Conservation (phyloP, 805 yeast genomes). For the Ogataea allantospora region DNA sequence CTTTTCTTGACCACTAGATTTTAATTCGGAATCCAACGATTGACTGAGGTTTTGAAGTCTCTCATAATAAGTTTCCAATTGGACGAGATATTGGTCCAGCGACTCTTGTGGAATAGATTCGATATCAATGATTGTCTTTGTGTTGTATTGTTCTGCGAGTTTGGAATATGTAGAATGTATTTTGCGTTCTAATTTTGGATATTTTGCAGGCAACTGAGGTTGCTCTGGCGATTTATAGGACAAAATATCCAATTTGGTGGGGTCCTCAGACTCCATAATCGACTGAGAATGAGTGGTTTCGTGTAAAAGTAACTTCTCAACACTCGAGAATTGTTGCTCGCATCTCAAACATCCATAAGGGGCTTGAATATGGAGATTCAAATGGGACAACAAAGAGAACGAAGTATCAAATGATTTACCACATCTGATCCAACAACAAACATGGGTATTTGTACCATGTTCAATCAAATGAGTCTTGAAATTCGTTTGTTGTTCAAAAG, state of each 20-base stretch:
- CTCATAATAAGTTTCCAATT: conserved; percentile 22
- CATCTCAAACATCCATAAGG: conserved; percentile 62
- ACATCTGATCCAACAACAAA: conserved; percentile 42
- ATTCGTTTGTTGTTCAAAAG: conserved; percentile 2
- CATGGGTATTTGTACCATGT: conserved; percentile 11
- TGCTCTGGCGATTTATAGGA: not conserved
- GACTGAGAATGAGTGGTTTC: not conserved
- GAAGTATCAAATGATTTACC: conserved; percentile 20
- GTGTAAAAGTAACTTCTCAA: conserved; percentile 4
- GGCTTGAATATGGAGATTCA: conserved; percentile 43
- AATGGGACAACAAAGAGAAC: conserved; percentile 3
- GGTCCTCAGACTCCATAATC: not conserved
- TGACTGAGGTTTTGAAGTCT: conserved; percentile 20
- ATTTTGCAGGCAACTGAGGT: conserved; percentile 1
- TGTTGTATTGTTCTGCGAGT: not conserved
- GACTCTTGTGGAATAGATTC: conserved; percentile 17
- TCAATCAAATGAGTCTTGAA: conserved; percentile 18
- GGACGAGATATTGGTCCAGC: conserved; percentile 17
- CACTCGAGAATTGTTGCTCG: conserved; percentile 50
- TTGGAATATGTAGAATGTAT: not conserved
- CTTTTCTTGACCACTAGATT: conserved; percentile 14
- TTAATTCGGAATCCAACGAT: conserved; percentile 24
- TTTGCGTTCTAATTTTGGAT: conserved; percentile 3
- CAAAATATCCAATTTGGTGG: conserved; percentile 1
- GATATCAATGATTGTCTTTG: conserved; percentile 1